phyloP scores from a whole-genome alignment of 139 green algal species.

The Dunaliella sp. region DNA sequence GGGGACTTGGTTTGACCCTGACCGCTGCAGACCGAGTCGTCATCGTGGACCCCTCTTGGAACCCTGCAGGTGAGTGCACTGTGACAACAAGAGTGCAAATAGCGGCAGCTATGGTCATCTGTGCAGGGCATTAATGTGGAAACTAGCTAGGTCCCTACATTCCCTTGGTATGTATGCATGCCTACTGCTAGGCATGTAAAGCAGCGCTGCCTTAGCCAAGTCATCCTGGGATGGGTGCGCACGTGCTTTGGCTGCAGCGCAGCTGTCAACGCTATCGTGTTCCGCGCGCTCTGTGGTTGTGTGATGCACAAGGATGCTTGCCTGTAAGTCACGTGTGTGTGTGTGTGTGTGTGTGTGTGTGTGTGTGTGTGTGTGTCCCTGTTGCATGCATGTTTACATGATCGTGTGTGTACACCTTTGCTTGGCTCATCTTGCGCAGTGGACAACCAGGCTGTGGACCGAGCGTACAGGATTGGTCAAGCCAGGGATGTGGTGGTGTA shows the following conservation, averaged over 20 bases:
- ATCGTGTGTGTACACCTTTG: background rate
- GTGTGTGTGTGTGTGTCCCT: conserved; percentile 9
- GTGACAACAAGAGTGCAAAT: too few species aligned
- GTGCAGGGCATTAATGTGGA: too few species aligned
- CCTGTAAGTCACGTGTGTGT: background rate
- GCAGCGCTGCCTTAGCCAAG: too few species aligned
- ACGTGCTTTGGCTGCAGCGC: too few species aligned
- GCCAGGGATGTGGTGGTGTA: conserved; percentile 57
- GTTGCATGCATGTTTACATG: conserved; percentile 3
- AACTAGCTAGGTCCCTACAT: too few species aligned
- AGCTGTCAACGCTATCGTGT: too few species aligned
- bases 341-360: conserved; percentile 2
- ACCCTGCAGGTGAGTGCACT: conserved; percentile 47
- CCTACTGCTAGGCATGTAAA: too few species aligned
- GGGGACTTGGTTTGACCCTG: conserved; percentile 89
- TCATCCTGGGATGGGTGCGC: too few species aligned
- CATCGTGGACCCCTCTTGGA: conserved; percentile 70
- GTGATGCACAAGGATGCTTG: too few species aligned
- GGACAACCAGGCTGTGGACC: conserved; percentile 75
- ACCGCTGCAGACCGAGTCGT: conserved; percentile 92
- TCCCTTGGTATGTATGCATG: too few species aligned
- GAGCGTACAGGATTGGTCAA: conserved; percentile 86
- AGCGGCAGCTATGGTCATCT: too few species aligned
- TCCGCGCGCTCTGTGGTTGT: too few species aligned
- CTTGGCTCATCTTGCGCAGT: conserved; percentile 23